A percentile compares a stretch with the other conserved stretches of the same genome.
These are phyloP conservation scores for Wickerhamiella azyma DNA, from an alignment of 805 yeast species.

Conservation along the genomic window DNA sequence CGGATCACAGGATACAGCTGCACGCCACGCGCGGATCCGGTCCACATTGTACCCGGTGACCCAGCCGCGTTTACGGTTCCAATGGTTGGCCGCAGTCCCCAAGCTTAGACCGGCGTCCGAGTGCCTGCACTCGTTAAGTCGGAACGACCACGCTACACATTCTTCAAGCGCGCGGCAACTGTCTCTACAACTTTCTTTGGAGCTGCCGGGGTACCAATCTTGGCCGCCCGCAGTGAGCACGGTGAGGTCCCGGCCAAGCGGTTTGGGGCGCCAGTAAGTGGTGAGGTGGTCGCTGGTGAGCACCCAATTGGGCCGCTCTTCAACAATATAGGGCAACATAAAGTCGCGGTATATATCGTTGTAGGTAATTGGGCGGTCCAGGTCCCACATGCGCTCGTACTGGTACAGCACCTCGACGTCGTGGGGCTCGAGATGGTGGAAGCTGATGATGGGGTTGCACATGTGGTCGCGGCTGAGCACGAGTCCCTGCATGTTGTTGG, in stretches of 20 bases:
- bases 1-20: conserved; percentile 5
- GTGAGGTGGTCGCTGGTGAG: background rate
- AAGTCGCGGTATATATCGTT: conserved; percentile 24
- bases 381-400: conserved; percentile 20
- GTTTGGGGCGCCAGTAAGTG: background rate
- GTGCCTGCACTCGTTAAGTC: conserved; percentile 10
- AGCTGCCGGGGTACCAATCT: background rate
- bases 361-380: conserved; percentile 16
- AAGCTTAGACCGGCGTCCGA: conserved; percentile 8
- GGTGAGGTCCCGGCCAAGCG: background rate
- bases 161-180: conserved; percentile 13
- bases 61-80: conserved; percentile 10
- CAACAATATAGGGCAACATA: conserved; percentile 20
- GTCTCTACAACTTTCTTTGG: conserved; percentile 7
- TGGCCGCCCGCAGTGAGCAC: background rate
- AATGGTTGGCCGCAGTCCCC: conserved; percentile 14
- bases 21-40: conserved; percentile 19
- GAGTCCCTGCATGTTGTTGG: conserved; percentile 19
- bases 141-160: conserved; percentile 16
- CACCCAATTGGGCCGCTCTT: conserved; percentile 20
- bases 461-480: conserved; percentile 13
- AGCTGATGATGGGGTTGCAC: conserved; percentile 24
- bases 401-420: conserved; percentile 23
- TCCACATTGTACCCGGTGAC: conserved; percentile 24
- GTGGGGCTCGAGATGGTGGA: conserved; percentile 23